Evolutionary conservation across 2,329 filamentous ascomycete genomes (phyloP), one percentile per base, ranked within the genome.

Genomic region (Nothophoma quercina): DNA sequence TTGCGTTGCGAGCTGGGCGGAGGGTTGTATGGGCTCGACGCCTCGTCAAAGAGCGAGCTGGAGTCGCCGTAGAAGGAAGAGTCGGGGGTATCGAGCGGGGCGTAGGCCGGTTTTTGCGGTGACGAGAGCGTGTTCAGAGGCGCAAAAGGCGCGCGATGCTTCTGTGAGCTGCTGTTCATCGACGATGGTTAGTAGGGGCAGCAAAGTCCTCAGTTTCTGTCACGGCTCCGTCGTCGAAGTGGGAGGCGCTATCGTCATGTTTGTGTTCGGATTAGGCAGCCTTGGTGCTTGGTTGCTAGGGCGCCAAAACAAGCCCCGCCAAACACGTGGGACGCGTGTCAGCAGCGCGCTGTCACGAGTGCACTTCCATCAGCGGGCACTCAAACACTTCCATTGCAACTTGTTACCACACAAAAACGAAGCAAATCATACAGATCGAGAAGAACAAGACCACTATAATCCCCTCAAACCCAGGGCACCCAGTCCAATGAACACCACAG

Each of bases 41-140:
- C 54, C 23, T 72, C 67, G 52, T 74, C 70, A 38, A 74, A 75
- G 6, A 75, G 63, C 6, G 67, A 73, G 49, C 69, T 74, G 7
- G 65, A 68, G 48, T 73, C 60, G 50, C 69, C 70, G 15, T 71
- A 51, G 29, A 45, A 45, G 21, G 43, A 47, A 15, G 44, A 43
- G 2, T 22, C 43, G 45, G 30, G 51, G 39, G 51, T 50, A 13
- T 40, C 34, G 28, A 39, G 40, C 19, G 39, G 41, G 15, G 39
- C 30, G 39, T 66, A 70, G 16, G 47, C 61, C n/a, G 72, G 70
- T 51, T 65, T 70, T 51, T 70, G 64, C 8, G 65, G 62, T 12
- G 68, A 72, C 7, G 67, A 62, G 6, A 74, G 58, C 4, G 68
- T 74, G 50, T 75, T 62, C 35, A 72, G 48, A 7, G 69, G 72